Evolutionary conservation across 1,284 basidiomycete genomes (phyloP).

Genomic region (Melampsora larici-populina): DNA sequence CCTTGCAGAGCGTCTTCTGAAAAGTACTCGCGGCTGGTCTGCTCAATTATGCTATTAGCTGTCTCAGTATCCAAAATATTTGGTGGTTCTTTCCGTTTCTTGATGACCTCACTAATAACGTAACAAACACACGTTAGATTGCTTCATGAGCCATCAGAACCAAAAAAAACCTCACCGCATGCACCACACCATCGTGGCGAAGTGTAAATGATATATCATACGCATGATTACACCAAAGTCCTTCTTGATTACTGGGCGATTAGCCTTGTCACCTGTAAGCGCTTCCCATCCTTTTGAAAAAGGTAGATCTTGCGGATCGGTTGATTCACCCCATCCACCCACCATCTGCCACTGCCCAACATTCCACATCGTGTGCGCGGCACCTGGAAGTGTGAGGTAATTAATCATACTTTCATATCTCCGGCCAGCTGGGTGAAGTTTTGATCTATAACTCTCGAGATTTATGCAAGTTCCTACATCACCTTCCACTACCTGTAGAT

Average conservation of each 20-base stretch:
- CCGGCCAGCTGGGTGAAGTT: neutral
- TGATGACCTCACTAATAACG: too few relatives aligned
- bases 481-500: constrained; percentile 8
- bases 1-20: too few relatives aligned
- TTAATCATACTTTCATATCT: neutral
- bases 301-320: neutral
- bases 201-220: constrained; percentile 14
- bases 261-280: neutral
- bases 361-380: constrained; percentile 26
- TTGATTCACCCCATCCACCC: neutral
- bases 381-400: constrained; percentile 11
- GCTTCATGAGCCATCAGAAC: too few relatives aligned
- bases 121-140: too few relatives aligned
- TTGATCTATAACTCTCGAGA: neutral
- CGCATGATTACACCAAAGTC: constrained; percentile 10
- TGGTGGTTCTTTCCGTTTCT: too few relatives aligned
- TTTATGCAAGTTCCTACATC: constrained; percentile 14
- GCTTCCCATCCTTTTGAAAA: constrained; percentile 1
- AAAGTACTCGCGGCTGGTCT: too few relatives aligned
- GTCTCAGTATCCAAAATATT: too few relatives aligned
- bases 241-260: neutral
- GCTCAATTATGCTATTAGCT: too few relatives aligned
- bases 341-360: neutral
- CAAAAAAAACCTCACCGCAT: constrained; percentile 7
- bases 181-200: constrained; percentile 3